Conservation (phyloP, 371 early-diverging fungal genomes). For the Rhizopus delemar region DNA sequence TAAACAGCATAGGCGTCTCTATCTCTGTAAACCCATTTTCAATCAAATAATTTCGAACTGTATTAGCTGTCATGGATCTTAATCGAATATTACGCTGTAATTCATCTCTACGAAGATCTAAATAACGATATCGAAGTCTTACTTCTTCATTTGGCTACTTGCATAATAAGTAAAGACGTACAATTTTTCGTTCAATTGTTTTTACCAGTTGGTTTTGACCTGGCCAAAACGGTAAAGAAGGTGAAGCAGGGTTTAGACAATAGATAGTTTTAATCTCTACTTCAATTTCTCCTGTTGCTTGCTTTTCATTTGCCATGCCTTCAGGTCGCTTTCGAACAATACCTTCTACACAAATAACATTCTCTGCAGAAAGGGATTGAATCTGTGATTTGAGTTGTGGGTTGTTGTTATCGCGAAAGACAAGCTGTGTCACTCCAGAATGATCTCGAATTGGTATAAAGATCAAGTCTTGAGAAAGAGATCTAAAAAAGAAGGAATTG, state of each 20-base stretch:
- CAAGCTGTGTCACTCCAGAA: slow-evolving; percentile 68
- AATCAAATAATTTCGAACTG: slow-evolving; percentile 65
- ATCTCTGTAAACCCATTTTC: slow-evolving; percentile 80
- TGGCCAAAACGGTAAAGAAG: slow-evolving; percentile 73
- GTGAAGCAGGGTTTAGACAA: slow-evolving; percentile 74
- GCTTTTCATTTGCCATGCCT: slow-evolving; percentile 50
- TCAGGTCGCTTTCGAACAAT: slow-evolving; percentile 57
- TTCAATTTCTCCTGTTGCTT: slow-evolving; percentile 72
- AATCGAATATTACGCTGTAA: slow-evolving; percentile 77
- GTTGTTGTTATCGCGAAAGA: slow-evolving; percentile 36
- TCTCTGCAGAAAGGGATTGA: slow-evolving; percentile 59
- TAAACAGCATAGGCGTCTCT: slow-evolving; percentile 91
- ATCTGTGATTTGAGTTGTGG: slow-evolving; percentile 36
- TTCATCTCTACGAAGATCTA: slow-evolving; percentile 79
- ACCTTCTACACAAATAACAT: slow-evolving; percentile 68
- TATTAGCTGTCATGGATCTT: slow-evolving; percentile 66
- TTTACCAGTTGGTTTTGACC: slow-evolving; percentile 60
- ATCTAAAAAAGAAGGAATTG: slow-evolving; percentile 33
- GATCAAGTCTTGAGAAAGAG: slow-evolving; percentile 60
- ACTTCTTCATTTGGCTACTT: slow-evolving; percentile 79
- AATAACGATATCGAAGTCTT: slow-evolving; percentile 74
- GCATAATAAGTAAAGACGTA: background rate
- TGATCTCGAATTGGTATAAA: slow-evolving; percentile 74
- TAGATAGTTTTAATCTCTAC: slow-evolving; percentile 60
- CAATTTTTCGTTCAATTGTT: slow-evolving; percentile 1